Conservation (phyloP, 352 stramenopile species). For the Pythium volutum region DNA sequence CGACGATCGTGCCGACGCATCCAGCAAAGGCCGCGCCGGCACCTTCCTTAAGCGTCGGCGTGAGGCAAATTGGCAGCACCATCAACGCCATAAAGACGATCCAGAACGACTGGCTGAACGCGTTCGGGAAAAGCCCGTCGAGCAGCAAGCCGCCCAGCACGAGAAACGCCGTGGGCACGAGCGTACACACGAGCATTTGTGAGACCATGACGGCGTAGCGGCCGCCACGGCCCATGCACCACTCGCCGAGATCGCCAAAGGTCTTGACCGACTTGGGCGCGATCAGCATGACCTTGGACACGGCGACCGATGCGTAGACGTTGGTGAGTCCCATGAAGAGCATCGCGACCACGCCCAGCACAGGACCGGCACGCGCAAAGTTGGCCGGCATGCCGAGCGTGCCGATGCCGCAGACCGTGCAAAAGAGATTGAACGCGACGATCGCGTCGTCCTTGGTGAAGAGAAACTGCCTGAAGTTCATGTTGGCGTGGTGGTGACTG, state of each 20-base stretch:
- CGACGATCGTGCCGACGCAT: conserved; percentile 33
- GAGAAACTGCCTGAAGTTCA: conserved; percentile 17
- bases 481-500: neutral
- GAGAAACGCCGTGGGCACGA: conserved; percentile 36
- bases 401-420: conserved; percentile 38
- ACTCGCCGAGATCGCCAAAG: conserved; percentile 39
- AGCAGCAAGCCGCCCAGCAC: conserved; percentile 53
- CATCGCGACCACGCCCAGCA: conserved; percentile 24
- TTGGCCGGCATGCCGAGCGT: conserved; percentile 40
- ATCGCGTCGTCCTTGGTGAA: conserved; percentile 53
- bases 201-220: conserved; percentile 27
- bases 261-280: conserved; percentile 31
- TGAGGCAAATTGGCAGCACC: conserved; percentile 29
- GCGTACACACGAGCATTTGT: conserved; percentile 26
- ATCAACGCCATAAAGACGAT: conserved; percentile 35
- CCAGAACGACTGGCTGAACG: conserved; percentile 25
- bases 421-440: conserved; percentile 31
- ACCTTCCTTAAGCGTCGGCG: conserved; percentile 36
- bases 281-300: conserved; percentile 32
- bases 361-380: conserved; percentile 31
- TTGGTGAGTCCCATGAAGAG: conserved; percentile 38
- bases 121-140: conserved; percentile 42
- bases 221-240: conserved; percentile 26
- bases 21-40: conserved; percentile 29
- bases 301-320: conserved; percentile 30